A percentile compares a stretch with the other conserved stretches of the same genome.
phyloP scores from a whole-genome alignment of 108 stramenopile species.

The Chaetoceros tenuissimus region DNA sequence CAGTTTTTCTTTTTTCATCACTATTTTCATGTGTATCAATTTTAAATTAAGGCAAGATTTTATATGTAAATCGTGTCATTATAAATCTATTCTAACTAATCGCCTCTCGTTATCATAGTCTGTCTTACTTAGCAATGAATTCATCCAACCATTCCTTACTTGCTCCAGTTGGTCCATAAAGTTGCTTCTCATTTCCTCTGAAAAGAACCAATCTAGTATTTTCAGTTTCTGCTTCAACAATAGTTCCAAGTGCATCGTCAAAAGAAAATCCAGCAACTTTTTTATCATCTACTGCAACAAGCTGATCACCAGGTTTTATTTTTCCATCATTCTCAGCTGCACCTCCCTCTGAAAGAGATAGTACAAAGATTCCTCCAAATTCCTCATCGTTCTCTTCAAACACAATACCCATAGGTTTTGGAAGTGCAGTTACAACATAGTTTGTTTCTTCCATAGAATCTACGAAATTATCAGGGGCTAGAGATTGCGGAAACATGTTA shows the following conservation, averaged over 20 bases:
- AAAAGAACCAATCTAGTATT: constrained; percentile 58
- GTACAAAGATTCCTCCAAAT: constrained; percentile 78
- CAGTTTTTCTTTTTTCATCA: too few relatives aligned
- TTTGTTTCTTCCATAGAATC: constrained; percentile 80
- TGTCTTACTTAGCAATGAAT: constrained; percentile 52
- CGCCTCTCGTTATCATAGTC: too few relatives aligned
- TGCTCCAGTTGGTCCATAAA: constrained; percentile 80
- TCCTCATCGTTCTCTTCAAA: constrained; percentile 87
- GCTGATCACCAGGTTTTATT: constrained; percentile 64
- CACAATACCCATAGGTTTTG: constrained; percentile 88
- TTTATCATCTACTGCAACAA: constrained; percentile 58
- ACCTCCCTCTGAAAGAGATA: constrained; percentile 63
- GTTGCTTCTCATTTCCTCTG: constrained; percentile 66
- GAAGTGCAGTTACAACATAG: constrained; percentile 52
- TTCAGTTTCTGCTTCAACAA: constrained; percentile 55
- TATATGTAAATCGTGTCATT: too few relatives aligned
- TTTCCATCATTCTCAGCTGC: constrained; percentile 45
- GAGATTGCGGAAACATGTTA: neutral
- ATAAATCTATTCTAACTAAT: too few relatives aligned
- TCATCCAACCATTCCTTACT: constrained; percentile 73
- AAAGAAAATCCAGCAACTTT: constrained; percentile 66
- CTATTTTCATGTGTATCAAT: too few relatives aligned
- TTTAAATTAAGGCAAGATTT: too few relatives aligned
- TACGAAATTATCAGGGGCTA: constrained; percentile 50
- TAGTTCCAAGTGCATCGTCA: constrained; percentile 73